Percentiles rank a stretch among this genome's conserved stretches.
phyloP scores from a whole-genome alignment of 1,139 yeast genomes.

The Insectozyma bohioensis region DNA sequence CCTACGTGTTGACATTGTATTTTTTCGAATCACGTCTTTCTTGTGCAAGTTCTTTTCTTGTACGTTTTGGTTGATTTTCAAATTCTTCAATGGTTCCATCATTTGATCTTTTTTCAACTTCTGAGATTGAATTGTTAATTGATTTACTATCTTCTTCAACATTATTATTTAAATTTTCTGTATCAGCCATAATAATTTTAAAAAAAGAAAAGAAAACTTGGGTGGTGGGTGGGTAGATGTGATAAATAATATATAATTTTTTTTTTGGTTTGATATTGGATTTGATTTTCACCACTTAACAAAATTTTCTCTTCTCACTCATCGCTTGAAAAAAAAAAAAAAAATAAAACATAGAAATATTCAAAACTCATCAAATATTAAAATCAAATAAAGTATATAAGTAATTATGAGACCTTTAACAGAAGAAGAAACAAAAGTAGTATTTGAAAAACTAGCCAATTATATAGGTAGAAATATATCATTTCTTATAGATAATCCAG shows the following conservation, averaged over 20 bases:
- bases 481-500: conserved; percentile 80
- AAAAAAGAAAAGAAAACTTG: not conserved
- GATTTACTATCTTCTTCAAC: too few species aligned
- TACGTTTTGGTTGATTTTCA: conserved; percentile 6
- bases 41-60: conserved; percentile 6
- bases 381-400: too few species aligned
- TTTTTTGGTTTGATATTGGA: too few species aligned
- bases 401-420: conserved; percentile 92
- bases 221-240: not conserved
- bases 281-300: too few species aligned
- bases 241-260: not conserved
- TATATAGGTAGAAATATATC: conserved; percentile 95
- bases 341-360: not conserved
- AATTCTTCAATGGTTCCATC: too few species aligned
- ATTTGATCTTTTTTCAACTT: too few species aligned
- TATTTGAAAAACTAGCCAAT: conserved; percentile 93
- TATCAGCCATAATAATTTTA: too few species aligned
- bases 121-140: too few species aligned
- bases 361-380: not conserved
- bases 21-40: conserved; percentile 15
- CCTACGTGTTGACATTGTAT: conserved; percentile 25
- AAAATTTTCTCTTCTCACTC: conserved; percentile 4
- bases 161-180: too few species aligned
- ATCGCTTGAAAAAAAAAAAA: conserved; percentile 3
- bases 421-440: conserved; percentile 95